Evolutionary conservation across 495 filamentous ascomycete genomes (phyloP), one percentile per base, ranked within the genome.

Genomic region (Talaromyces stipitatus): DNA sequence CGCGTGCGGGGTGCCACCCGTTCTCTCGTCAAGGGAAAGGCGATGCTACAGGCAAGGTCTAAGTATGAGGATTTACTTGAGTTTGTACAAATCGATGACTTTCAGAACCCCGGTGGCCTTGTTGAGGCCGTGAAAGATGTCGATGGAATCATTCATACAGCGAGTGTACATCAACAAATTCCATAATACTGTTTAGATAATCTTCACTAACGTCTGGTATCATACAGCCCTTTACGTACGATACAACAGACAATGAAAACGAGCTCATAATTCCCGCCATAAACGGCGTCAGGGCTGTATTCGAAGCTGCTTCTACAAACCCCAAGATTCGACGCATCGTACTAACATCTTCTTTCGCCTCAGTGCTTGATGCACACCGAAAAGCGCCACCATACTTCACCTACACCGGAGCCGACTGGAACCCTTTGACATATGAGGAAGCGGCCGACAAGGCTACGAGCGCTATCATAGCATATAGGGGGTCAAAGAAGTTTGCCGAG

Each of bases 351-450:
- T 55, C 53, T 0, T 55, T 55, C 20, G 53, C 16, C 10, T 23
- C 53, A 4, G 38, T 55, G 6, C 53, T 55, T 11, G 53, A 55
- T 27, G 20, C 26, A 30, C 10, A 22, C 18, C 18, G 53, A 7
- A 28, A 28, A 28, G 53, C 20, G 20, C 22, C 23, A 7, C 27
- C 27, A 4, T 27, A 23, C 11, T 55, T 22, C 12, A 43, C 18
- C 12, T 55, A 55, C 33, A 55, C 16, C 2, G 36, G 27, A n/a
- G 75, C 82, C 41, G 53, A 55, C 32, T 55, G 53, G 53, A 55
- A 55, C 23, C 53, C 53, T 8, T 82, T 83, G 36, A 90, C 95
- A 1, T 91, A 96, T 32, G 87, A 90, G 0, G 92, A 96, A 64
- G 68, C 96, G 10, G 86, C 95, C 14, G 89, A 96, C 63, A 84